Evolutionary conservation across 352 stramenopile genomes (phyloP).

Genomic region (Pythium biforme): DNA sequence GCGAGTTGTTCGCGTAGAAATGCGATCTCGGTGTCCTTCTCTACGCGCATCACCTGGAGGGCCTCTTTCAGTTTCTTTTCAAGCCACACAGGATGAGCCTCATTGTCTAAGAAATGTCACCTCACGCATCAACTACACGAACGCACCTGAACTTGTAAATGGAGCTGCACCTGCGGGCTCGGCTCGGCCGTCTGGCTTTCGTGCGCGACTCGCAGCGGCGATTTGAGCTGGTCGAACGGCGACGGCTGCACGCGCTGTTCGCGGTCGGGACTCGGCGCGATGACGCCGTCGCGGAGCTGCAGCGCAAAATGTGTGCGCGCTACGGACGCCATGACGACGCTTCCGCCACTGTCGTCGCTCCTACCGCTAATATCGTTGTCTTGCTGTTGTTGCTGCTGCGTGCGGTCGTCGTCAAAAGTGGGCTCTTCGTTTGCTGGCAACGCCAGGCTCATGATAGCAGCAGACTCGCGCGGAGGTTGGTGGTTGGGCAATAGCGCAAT

Average conservation of each 20-base stretch:
- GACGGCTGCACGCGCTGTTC: constrained; percentile 1
- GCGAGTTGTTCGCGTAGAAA: constrained; percentile 46
- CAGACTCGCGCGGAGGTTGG: background rate
- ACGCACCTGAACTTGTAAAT: constrained; percentile 37
- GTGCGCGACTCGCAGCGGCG: background rate
- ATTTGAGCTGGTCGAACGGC: constrained; percentile 16
- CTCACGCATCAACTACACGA: too few species aligned
- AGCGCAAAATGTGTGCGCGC: constrained; percentile 9
- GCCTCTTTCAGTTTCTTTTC: constrained; percentile 46
- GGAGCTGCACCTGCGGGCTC: constrained; percentile 23
- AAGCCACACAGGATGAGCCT: background rate
- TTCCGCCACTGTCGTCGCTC: background rate
- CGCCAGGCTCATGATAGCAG: constrained; percentile 1
- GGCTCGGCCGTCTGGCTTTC: background rate
- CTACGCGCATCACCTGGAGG: constrained; percentile 44
- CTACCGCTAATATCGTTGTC: constrained; percentile 1
- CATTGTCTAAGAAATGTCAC: too few species aligned
- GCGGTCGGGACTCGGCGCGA: constrained; percentile 12
- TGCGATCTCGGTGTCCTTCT: constrained; percentile 58
- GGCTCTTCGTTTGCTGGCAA: constrained; percentile 6
- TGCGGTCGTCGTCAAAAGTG: background rate
- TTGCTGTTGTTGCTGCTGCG: constrained; percentile 17
- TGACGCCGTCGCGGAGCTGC: constrained; percentile 10
- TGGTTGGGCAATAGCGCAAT: background rate
- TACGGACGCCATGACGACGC: background rate